Percentiles rank a stretch among this genome's conserved stretches.
phyloP scores from a whole-genome alignment of 2,329 filamentous ascomycete species.

The Teratosphaeriaceae sp. region DNA sequence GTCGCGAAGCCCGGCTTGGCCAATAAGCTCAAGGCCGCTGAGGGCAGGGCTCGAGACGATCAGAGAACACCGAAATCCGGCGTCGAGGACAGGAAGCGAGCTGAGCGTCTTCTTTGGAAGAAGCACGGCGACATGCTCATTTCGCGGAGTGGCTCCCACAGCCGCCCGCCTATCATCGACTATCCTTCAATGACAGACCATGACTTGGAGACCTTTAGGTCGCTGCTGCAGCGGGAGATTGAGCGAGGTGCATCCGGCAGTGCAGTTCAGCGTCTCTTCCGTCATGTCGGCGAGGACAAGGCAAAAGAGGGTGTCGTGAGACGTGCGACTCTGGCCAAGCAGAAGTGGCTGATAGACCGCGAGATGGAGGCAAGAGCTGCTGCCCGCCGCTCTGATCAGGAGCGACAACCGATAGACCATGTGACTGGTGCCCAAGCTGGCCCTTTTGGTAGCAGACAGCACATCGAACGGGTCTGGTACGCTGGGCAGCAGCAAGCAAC shows the following conservation, averaged over 20 bases:
- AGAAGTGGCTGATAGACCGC: background rate
- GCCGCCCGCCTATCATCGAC: constrained; percentile 2
- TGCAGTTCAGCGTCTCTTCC: constrained; percentile 2
- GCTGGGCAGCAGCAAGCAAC: background rate
- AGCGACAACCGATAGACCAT: background rate
- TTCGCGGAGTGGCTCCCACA: background rate
- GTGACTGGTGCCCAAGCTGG: background rate
- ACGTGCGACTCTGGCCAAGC: background rate
- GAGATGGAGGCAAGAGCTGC: background rate
- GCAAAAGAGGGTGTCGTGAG: constrained; percentile 1
- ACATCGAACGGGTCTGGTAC: too few relatives aligned
- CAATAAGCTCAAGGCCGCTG: background rate
- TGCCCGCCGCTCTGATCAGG: background rate
- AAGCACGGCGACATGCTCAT: constrained; percentile 1
- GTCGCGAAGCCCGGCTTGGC: background rate
- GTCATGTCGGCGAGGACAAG: background rate
- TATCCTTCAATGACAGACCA: constrained; percentile 3
- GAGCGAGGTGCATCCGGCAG: background rate
- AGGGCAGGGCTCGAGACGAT: background rate
- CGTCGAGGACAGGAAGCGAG: background rate
- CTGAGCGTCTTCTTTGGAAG: background rate
- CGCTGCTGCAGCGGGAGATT: background rate
- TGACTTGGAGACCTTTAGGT: background rate
- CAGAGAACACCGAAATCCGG: background rate
- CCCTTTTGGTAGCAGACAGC: background rate